Conservation (phyloP, 1,139 yeast species). For the Blastobotrys buckinghamii region DNA sequence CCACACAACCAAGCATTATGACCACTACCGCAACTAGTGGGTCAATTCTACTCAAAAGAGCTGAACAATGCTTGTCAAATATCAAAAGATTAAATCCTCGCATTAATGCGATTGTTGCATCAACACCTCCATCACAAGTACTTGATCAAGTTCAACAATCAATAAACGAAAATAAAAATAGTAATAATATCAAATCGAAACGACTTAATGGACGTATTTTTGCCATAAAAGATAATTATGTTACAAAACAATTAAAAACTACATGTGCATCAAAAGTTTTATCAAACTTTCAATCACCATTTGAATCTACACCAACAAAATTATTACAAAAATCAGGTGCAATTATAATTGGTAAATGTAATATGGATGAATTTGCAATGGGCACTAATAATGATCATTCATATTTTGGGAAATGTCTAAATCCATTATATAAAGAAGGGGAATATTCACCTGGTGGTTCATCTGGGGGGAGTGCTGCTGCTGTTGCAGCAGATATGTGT, state of each 20-base stretch:
- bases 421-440: constrained; percentile 46
- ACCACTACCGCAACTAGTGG: not conserved
- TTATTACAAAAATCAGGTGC: constrained; percentile 51
- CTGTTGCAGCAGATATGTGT: constrained; percentile 65
- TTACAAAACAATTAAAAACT: constrained; percentile 56
- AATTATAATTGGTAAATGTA: constrained; percentile 71
- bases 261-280: constrained; percentile 66
- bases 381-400: constrained; percentile 56
- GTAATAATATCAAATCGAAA: not conserved
- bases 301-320: constrained; percentile 65
- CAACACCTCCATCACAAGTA: not conserved
- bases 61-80: constrained; percentile 23
- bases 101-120: constrained; percentile 29
- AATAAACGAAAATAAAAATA: not conserved
- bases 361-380: constrained; percentile 98
- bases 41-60: constrained; percentile 14
- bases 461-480: constrained; percentile 94
- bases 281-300: constrained; percentile 61
- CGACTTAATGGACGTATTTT: constrained; percentile 30
- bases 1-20: not conserved
- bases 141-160: not conserved
- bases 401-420: constrained; percentile 48
- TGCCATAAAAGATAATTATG: constrained; percentile 75
- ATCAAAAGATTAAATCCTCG: constrained; percentile 28
- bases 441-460: constrained; percentile 74